Evolutionary conservation across 2,329 filamentous ascomycete genomes (phyloP), one percentile per base, ranked within the genome.

Genomic region (Seiridium cupressi): DNA sequence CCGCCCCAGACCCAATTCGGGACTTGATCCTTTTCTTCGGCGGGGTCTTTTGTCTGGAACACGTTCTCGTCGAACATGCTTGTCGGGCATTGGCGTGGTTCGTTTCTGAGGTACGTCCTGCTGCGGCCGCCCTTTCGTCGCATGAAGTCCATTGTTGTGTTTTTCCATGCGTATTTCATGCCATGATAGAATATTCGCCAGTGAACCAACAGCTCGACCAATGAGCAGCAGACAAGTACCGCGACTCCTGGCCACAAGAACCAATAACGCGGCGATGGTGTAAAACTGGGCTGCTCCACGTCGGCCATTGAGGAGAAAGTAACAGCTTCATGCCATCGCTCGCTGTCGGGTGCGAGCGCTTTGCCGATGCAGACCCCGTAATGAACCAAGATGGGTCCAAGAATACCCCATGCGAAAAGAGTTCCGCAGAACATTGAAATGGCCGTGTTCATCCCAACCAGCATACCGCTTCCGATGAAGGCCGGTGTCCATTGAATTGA

Each of bases 361-460:
- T 66, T 65, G 44, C 69, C 83, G 69, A 76, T 79, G 77, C 64
- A 81, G 74, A 69, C 76, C 61, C 79, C 79, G 63, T 83, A 79
- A 68, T 81, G 76, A 3, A 87, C 81, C 8, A 87, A 79, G 13
- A 78, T 65, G 31, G 85, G 85, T 1, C 84, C 84, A 60, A 87
- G 85, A 61, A 87, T 62, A 55, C 65, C 76, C 83, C 84, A 86
- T 35, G 84, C 83, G 26, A 85, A 70, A 55, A 86, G 70, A 31
- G 79, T 80, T 36, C 85, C 84, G 35, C 67, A 74, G 57, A 86
- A 82, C 75, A 86, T 82, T 46, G 84, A 87, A 63, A 85, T 73
- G 46, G 83, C 81, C 38, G 82, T 79, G 71, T 87, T 86, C 63
- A 86, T 74, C 60, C 84, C 84, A 63, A 85, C 83, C 47, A 86